Conservation (phyloP, 805 yeast species). For the Myxozyma vanderwaltii region DNA sequence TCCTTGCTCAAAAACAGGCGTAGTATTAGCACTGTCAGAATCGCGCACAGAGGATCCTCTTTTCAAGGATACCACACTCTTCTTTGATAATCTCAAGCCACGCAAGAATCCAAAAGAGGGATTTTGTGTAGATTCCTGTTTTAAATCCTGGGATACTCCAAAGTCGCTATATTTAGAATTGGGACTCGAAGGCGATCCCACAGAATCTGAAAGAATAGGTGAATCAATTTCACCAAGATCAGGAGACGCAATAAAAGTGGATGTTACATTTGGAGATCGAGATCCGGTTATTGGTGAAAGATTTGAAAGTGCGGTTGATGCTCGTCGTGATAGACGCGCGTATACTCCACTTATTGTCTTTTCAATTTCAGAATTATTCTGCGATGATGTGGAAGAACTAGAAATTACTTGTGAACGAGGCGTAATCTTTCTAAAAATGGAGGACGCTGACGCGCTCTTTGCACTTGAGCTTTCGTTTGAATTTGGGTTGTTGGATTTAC, state of each 20-base stretch:
- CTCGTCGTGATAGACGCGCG: conserved; percentile 8
- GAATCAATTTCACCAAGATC: conserved; percentile 1
- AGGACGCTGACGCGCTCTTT: conserved; percentile 8
- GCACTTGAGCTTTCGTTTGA: conserved; percentile 8
- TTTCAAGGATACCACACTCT: conserved; percentile 8
- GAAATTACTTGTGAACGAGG: conserved; percentile 9
- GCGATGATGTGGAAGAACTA: background rate
- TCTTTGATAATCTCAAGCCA: conserved; percentile 1
- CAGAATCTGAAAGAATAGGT: conserved; percentile 1
- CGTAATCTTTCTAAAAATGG: conserved; percentile 17
- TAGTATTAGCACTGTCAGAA: background rate
- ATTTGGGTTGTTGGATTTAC: no score
- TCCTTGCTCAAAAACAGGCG: background rate
- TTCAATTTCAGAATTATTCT: background rate
- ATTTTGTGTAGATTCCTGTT: background rate
- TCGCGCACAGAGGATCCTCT: background rate
- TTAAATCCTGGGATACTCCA: background rate
- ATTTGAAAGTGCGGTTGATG: conserved; percentile 9
- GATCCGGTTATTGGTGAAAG: conserved; percentile 21
- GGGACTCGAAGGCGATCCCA: conserved; percentile 9
- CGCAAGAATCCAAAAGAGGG: no score
- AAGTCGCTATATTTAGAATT: conserved; percentile 9
- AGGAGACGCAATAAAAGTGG: conserved; percentile 4
- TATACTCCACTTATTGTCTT: conserved; percentile 4
- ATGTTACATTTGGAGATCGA: background rate